Evolutionary conservation across 495 filamentous ascomycete genomes (phyloP).

Genomic region (Aspergillus asperescens): DNA sequence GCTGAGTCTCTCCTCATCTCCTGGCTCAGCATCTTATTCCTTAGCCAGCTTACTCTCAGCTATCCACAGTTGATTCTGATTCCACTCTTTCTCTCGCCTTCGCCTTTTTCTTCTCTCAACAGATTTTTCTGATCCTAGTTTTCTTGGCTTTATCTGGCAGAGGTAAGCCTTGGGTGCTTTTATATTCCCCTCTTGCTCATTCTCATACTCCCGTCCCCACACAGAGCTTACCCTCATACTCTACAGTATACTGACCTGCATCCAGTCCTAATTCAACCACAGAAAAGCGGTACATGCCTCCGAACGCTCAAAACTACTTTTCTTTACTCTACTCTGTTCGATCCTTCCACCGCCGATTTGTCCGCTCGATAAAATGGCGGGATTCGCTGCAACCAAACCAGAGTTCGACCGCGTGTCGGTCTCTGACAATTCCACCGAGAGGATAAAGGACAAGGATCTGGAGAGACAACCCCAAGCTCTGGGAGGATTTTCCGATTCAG

Average conservation of each 20-base stretch:
- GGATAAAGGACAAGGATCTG: slow-evolving; percentile 39
- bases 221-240: neutral
- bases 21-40: neutral
- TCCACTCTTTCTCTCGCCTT: neutral
- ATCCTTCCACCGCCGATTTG: slow-evolving; percentile 33
- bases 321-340: slow-evolving; percentile 21
- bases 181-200: neutral
- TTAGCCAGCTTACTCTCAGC: neutral
- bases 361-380: slow-evolving; percentile 43
- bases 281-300: slow-evolving; percentile 35
- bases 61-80: neutral
- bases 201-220: neutral
- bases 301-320: slow-evolving; percentile 23
- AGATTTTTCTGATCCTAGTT: neutral
- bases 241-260: neutral
- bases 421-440: slow-evolving; percentile 25
- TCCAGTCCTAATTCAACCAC: neutral
- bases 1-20: slow-evolving; percentile 1
- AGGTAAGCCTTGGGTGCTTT: neutral
- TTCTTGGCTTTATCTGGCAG: neutral
- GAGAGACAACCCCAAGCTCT: slow-evolving; percentile 28
- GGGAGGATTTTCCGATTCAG: slow-evolving; percentile 28
- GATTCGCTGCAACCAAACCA: slow-evolving; percentile 22
- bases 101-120: neutral
- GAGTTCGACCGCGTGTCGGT: slow-evolving; percentile 22